phyloP scores from a whole-genome alignment of 208 protist genomes.

The Trypanosoma mega region DNA sequence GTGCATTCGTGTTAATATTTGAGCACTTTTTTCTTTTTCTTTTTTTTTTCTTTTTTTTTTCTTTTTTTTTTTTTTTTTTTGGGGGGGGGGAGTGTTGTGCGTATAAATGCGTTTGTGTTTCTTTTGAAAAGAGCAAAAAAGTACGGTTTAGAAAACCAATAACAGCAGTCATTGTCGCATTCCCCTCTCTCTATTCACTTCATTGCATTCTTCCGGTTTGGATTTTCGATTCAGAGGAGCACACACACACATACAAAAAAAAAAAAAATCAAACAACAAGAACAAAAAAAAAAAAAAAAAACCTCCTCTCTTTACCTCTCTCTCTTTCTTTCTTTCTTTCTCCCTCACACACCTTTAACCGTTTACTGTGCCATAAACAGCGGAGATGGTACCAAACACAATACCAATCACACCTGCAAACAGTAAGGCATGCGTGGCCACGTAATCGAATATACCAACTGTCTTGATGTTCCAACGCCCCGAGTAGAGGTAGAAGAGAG shows the following conservation, averaged over 20 bases:
- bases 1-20: not conserved
- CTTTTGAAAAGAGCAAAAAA: not conserved
- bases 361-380: slow-evolving; percentile 34
- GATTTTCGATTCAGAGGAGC: too few relatives aligned
- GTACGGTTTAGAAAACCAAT: not conserved
- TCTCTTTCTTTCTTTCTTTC: slow-evolving; percentile 1
- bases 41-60: not conserved
- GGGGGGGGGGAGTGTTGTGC: too few relatives aligned
- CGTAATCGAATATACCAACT: slow-evolving; percentile 48
- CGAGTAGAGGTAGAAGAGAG: slow-evolving; percentile 69
- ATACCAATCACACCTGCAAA: slow-evolving; percentile 59
- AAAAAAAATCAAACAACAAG: not conserved
- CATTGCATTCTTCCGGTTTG: too few relatives aligned
- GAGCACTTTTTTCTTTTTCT: not conserved
- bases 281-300: slow-evolving; percentile 7
- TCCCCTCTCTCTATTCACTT: too few relatives aligned
- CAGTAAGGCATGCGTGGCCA: slow-evolving; percentile 44
- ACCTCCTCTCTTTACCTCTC: not conserved
- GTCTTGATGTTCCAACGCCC: slow-evolving; percentile 51
- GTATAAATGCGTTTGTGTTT: too few relatives aligned
- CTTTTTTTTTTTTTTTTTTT: too few relatives aligned
- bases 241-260: slow-evolving; percentile 6
- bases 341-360: not conserved
- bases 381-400: slow-evolving; percentile 60
- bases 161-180: too few relatives aligned